Evolutionary conservation across 805 yeast genomes (phyloP), one percentile per base, ranked within the genome.

Genomic region (Wickerhamiella allomyrinae): DNA sequence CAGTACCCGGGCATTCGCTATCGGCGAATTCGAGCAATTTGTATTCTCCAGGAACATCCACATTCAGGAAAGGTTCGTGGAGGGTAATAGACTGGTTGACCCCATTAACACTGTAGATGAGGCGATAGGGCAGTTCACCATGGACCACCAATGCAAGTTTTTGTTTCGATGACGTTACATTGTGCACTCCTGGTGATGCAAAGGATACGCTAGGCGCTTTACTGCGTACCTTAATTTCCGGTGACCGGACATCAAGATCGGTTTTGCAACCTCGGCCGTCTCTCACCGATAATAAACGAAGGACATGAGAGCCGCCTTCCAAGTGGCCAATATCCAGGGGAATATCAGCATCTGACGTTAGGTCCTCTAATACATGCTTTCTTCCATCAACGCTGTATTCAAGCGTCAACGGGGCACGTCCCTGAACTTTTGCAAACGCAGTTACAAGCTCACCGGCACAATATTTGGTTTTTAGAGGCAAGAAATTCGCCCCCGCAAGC

Each of bases 241-340:
- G 75, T 47, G 81, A 87, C 19, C 72, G 71, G 15, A 71, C 74
- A 37, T 74, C 42, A 43, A 82, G 61, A 10, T 73, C 74, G n/a
- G 83, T 89, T 17, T 70, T 68, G 61, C 99, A 91, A 1, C 77
- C 76, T 9, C 81, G 73, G n/a, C 73, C 69, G 57, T 91, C 99
- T 19, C 69, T 69, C 2, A 83, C 74, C 9, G 82, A 70, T 2
- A 73, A 68, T 46, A 91, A 56, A 2, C 75, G 67, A 1, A 89
- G 59, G 20, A 71, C 69, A 57, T 75, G 86, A n/a, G 71, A 69
- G 3, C 95, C 95, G 17, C 95, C 94, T 1, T 24, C 46, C 29
- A 36, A 15, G n/a, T 20, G 14, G 14, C 29, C 29, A 2, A 21
- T 13, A 31, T 31, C 34, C 8, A 36, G n/a, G 20, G 11, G 14